phyloP scores from a whole-genome alignment of 257 asterid species.

The Plantago major region DNA sequence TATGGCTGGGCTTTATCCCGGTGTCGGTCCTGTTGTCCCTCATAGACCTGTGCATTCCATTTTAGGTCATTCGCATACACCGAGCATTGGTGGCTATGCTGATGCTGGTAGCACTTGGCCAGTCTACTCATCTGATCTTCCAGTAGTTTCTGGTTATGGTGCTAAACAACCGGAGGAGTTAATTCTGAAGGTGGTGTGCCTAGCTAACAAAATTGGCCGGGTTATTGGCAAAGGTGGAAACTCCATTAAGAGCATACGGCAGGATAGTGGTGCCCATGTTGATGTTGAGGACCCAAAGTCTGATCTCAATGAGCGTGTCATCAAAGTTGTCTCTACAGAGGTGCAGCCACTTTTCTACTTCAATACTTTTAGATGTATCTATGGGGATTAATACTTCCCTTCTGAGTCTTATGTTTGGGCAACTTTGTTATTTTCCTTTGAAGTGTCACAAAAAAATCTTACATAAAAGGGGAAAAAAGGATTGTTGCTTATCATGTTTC shows the following conservation, averaged over 20 bases:
- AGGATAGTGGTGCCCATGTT: conserved; percentile 84
- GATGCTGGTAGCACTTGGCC: conserved; percentile 77
- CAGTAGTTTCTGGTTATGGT: conserved; percentile 72
- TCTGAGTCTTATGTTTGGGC: background rate
- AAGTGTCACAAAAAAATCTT: no score
- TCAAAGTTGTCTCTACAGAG: conserved; percentile 78
- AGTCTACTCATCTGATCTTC: conserved; percentile 70
- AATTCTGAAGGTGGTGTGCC: conserved; percentile 65
- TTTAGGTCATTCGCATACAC: conserved; percentile 55
- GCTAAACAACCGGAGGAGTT: conserved; percentile 62
- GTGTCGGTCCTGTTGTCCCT: conserved; percentile 44
- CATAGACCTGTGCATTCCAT: conserved; percentile 60
- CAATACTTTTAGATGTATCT: background rate
- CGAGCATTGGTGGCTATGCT: conserved; percentile 60
- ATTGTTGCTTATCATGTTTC: conserved; percentile 13
- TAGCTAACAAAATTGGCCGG: conserved; percentile 73
- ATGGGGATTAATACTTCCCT: background rate
- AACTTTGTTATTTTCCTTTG: no score
- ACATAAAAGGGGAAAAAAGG: background rate
- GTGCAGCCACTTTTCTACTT: conserved; percentile 27
- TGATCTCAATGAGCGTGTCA: conserved; percentile 57
- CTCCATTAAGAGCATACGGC: conserved; percentile 69
- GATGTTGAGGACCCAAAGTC: conserved; percentile 79
- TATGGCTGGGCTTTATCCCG: conserved; percentile 71
- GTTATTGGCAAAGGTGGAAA: conserved; percentile 91